Evolutionary conservation across 495 filamentous ascomycete genomes (phyloP), one percentile per base, ranked within the genome.

Genomic region (Apiosordaria backusii): DNA sequence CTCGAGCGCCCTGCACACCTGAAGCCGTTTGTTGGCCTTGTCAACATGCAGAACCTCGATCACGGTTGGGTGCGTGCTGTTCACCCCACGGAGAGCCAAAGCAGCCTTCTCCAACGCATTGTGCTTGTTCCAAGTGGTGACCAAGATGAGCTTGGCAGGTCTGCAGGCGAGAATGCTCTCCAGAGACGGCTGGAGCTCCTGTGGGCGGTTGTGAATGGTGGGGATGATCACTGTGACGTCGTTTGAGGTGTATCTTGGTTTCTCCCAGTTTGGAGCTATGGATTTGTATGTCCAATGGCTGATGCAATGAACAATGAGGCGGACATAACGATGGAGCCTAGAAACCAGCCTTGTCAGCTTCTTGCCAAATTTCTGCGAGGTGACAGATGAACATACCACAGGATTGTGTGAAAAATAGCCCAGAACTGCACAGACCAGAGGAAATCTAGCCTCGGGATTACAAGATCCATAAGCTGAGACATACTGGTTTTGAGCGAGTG

Each of bases 1-100:
- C 24, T 91, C 90, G 58, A 96, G 89, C 1, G 90, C 91, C 65
- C 86, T 83, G 65, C 89, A 90, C 77, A 96, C 91, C 76, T 96
- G 92, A 29, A 88, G 86, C 18, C 92, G 87, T 77, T 96, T 96
- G 77, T 96, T 95, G 23, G 75, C 73, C 64, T 80, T 77, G 69
- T 76, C 72, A 23, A 76, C 75, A 52, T 76, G 68, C 19, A 84
- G 69, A 23, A 84, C 81, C 23, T 81, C 80, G 50, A 84, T 75
- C 13, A 71, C 74, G n/a, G 76, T 68, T 23, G 64, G 69, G 54
- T 65, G 60, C 5, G 60, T 53, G 19, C 54, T 55, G 6, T 65
- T 58, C 0, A 70, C 61, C 21, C 71, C 70, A 0, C 71, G 78
- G 35, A 84, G 73, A 0, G 76, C 76, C 62, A 76, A 75, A 21